Conservation (phyloP, 1,284 basidiomycete genomes). For the Ceraceosorus bombacis region DNA sequence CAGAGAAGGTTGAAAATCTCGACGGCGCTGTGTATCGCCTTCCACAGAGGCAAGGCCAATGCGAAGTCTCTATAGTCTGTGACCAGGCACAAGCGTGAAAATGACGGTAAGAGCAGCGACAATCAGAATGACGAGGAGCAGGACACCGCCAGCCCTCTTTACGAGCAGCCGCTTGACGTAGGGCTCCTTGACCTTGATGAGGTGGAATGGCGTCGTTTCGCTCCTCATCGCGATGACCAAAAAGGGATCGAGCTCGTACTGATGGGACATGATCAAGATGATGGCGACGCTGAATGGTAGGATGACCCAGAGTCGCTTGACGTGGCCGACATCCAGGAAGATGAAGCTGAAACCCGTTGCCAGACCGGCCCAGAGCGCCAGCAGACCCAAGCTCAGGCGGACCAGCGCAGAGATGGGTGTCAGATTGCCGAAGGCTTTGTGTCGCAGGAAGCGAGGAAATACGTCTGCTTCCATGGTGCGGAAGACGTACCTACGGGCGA, state of each 20-base stretch:
- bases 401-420: slow-evolving; percentile 82
- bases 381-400: slow-evolving; percentile 62
- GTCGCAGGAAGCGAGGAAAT: slow-evolving; percentile 81
- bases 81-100: slow-evolving; percentile 86
- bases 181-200: slow-evolving; percentile 76
- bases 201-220: slow-evolving; percentile 69
- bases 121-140: slow-evolving; percentile 59
- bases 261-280: slow-evolving; percentile 81
- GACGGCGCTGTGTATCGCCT: too few relatives aligned
- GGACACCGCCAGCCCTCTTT: slow-evolving; percentile 76
- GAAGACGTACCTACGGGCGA: slow-evolving; percentile 61
- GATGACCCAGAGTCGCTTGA: slow-evolving; percentile 89
- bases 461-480: slow-evolving; percentile 93
- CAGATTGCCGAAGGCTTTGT: slow-evolving; percentile 93
- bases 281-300: slow-evolving; percentile 85
- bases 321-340: slow-evolving; percentile 84
- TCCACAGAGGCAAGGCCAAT: too few relatives aligned
- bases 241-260: slow-evolving; percentile 91
- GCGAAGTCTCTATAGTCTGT: slow-evolving; percentile 57
- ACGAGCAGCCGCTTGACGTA: slow-evolving; percentile 83
- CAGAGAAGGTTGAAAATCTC: too few relatives aligned
- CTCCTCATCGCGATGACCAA: slow-evolving; percentile 50
- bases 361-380: slow-evolving; percentile 84
- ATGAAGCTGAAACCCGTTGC: slow-evolving; percentile 82
- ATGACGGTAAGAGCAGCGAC: slow-evolving; percentile 70